Base-by-base conservation (phyloP, 768 basidiomycete species). In the Kondoa malvinella region DNA sequence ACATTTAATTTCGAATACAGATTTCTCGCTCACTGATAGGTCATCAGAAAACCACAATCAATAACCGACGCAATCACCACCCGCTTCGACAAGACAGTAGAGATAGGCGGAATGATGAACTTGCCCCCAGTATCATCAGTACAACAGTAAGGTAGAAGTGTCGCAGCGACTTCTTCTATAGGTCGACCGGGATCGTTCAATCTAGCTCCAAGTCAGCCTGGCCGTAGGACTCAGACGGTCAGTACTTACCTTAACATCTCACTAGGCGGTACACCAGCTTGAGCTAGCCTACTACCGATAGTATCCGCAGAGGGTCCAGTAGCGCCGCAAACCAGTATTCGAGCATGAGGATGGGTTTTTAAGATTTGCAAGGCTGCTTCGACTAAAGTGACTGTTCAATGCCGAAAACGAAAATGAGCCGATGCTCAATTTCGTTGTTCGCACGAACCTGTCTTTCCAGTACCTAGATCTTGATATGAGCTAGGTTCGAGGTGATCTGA, bases 261-360 rank as follows among this genome's bases (percentile, higher is more conserved):
- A 1, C 60, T 31, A 0, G 73, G 71, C 16, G 32, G 4, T n/a
- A 76, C 71, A 0, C 59, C 57, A 27, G 68, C 60, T 1, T 60
- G 26, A 16, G 30, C 66, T 0, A 78, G 73, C 3, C 78, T 74
- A 1, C 72, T 63, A 0, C 74, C 75, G 31, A 78, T 67, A n/a
- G 77, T 78, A 66, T 78, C 78, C 12, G 77, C 73, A 0, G 77
- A 76, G 2, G 77, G 71, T 61, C 76, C 76, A 15, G 75, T 76
- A 0, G 77, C 76, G 3, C 76, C 78, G 33, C 74, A 75, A 32
- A 77, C 70, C 1, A 78, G 72, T 29, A 78, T 69, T 14, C 68
- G 68, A 2, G 78, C 70, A 2, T 72, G 26, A 0, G 75, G 73
- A 29, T 76, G 61, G 1, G 57, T 64, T 12, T 68, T 59, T 0